phyloP scores from a whole-genome alignment of 2,329 filamentous ascomycete genomes.

The Calonectria ilicicola region DNA sequence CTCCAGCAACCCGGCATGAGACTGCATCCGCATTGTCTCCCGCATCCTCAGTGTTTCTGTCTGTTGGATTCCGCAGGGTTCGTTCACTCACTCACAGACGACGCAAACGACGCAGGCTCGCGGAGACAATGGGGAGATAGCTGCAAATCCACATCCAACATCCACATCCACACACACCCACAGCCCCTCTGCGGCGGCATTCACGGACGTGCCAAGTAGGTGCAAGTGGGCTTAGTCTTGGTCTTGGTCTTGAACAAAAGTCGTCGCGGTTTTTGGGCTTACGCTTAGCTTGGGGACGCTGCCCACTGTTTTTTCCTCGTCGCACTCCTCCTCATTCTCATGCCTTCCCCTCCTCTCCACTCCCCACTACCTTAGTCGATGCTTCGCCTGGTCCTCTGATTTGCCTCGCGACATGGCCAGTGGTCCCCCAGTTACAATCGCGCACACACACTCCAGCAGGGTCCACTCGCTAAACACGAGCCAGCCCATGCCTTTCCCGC shows the following conservation, averaged over 20 bases:
- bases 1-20: slow-evolving; percentile 34
- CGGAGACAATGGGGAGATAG: slow-evolving; percentile 13
- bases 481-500: slow-evolving; percentile 45
- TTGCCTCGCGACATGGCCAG: slow-evolving; percentile 25
- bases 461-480: slow-evolving; percentile 43
- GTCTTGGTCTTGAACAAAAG: slow-evolving; percentile 14
- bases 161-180: neutral
- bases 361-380: slow-evolving; percentile 22
- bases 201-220: slow-evolving; percentile 17
- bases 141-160: slow-evolving; percentile 14
- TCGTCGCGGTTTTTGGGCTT: slow-evolving; percentile 22
- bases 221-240: slow-evolving; percentile 13
- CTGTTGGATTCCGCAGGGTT: slow-evolving; percentile 36
- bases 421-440: slow-evolving; percentile 22
- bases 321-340: slow-evolving; percentile 11
- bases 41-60: slow-evolving; percentile 30
- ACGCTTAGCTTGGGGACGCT: slow-evolving; percentile 6
- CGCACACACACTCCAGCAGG: slow-evolving; percentile 33
- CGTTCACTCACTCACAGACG: slow-evolving; percentile 12
- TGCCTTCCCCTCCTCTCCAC: slow-evolving; percentile 21
- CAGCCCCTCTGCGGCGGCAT: slow-evolving; percentile 11
- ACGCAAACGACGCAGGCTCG: slow-evolving; percentile 7
- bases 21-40: slow-evolving; percentile 32
- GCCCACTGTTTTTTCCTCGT: slow-evolving; percentile 25
- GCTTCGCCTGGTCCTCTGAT: slow-evolving; percentile 26